Evolutionary conservation across 768 basidiomycete genomes (phyloP).

Genomic region (Leccinum obscurum): DNA sequence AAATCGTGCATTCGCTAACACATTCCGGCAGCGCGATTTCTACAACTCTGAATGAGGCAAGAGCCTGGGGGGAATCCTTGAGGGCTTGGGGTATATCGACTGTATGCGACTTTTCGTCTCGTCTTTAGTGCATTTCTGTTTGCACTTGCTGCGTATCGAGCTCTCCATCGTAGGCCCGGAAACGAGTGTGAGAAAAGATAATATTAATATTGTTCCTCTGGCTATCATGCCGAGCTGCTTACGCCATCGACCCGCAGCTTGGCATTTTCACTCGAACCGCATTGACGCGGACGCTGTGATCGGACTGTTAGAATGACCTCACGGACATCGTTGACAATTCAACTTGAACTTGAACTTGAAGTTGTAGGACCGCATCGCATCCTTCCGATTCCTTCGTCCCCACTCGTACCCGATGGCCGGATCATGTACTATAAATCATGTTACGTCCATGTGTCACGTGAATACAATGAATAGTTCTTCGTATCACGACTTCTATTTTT

Average conservation of each 20-base stretch:
- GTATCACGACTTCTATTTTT: too few relatives aligned
- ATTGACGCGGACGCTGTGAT: neutral
- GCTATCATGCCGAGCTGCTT: neutral
- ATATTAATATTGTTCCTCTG: neutral
- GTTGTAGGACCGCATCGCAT: too few relatives aligned
- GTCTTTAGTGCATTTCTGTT: conserved; percentile 1
- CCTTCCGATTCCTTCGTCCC: too few relatives aligned
- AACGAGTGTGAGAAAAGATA: neutral
- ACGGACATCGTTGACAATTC: too few relatives aligned
- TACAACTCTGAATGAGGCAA: neutral
- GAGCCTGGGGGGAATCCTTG: conserved; percentile 48
- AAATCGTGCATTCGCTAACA: neutral
- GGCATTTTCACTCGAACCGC: neutral
- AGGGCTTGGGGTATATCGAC: conserved; percentile 84
- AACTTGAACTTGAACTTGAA: too few relatives aligned
- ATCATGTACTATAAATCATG: too few relatives aligned
- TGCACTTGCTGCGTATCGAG: neutral
- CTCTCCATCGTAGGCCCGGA: conserved; percentile 23
- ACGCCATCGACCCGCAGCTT: neutral
- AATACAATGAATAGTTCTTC: too few relatives aligned
- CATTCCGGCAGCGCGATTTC: neutral
- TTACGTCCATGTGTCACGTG: too few relatives aligned
- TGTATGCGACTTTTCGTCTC: conserved; percentile 39
- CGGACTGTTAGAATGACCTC: too few relatives aligned
- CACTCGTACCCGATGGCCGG: too few relatives aligned